These are phyloP conservation scores for Saccharomyces pastorianus DNA, from an alignment of 1,139 yeast species.

Conservation along the genomic window DNA sequence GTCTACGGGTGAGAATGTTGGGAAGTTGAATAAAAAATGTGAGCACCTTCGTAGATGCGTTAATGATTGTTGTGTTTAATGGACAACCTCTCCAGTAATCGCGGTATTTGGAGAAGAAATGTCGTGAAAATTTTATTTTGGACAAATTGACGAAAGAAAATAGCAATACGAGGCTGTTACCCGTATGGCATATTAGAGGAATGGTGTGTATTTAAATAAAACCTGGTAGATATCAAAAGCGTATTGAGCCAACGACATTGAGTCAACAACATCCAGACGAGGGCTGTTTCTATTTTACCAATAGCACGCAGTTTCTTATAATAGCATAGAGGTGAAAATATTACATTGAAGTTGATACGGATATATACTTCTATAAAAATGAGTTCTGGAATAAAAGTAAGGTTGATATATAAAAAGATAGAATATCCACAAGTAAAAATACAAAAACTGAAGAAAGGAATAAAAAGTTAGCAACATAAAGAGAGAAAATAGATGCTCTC, in stretches of 20 bases:
- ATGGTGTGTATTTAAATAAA: no score
- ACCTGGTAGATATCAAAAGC: background rate
- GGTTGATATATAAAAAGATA: background rate
- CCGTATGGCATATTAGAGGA: no score
- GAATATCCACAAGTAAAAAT: background rate
- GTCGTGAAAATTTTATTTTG: background rate
- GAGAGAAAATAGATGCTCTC: background rate
- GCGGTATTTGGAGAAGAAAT: background rate
- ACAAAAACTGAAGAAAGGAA: background rate
- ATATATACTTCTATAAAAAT: background rate
- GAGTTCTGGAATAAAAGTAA: background rate
- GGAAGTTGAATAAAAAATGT: background rate
- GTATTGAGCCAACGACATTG: no score
- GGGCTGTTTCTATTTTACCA: no score
- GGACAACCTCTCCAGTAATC: background rate
- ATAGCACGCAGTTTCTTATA: background rate
- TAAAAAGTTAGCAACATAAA: background rate
- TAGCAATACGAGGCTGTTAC: background rate
- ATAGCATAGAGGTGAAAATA: background rate
- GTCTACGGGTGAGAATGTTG: background rate
- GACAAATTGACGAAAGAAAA: background rate
- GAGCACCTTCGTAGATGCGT: background rate
- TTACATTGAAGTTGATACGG: conserved; percentile 1
- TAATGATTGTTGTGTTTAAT: background rate
- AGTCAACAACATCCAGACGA: no score